Conservation (phyloP, 2,329 filamentous ascomycete genomes). For the Phaeosphaeria sp. region DNA sequence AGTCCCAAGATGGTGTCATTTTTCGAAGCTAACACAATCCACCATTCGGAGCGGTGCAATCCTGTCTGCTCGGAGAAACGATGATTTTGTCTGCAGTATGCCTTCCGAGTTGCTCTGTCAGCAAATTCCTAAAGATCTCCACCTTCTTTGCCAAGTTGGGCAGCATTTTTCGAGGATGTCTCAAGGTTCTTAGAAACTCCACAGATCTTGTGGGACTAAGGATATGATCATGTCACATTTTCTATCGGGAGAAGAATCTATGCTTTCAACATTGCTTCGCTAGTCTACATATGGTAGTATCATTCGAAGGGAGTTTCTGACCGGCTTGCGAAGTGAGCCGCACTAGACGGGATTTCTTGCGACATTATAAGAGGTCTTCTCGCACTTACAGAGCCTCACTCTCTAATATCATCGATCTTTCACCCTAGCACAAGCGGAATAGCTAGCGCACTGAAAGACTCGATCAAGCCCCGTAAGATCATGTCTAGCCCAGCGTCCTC, state of each 20-base stretch:
- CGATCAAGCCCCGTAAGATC: too few relatives aligned
- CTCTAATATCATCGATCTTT: too few relatives aligned
- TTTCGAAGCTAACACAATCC: not conserved
- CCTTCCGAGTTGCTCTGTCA: not conserved
- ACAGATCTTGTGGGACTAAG: not conserved
- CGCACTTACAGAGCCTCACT: too few relatives aligned
- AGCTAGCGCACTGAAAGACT: too few relatives aligned
- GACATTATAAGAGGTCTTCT: too few relatives aligned
- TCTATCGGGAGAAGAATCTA: too few relatives aligned
- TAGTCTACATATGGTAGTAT: not conserved
- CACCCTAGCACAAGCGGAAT: too few relatives aligned
- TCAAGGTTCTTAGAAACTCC: not conserved
- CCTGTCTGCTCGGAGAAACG: not conserved
- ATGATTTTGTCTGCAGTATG: not conserved
- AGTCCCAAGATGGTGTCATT: not conserved
- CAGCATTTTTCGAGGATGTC: not conserved
- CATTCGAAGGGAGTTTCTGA: not conserved
- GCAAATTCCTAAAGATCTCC: not conserved
- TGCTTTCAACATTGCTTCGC: not conserved
- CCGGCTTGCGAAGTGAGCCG: not conserved
- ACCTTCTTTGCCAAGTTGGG: not conserved
- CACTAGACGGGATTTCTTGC: too few relatives aligned
- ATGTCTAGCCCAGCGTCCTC: not conserved
- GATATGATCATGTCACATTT: not conserved
- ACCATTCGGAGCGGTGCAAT: not conserved